A percentile compares a stretch with the other conserved stretches of the same genome.
Conservation (phyloP, 768 basidiomycete species). For the Naganishia vishniacii region DNA sequence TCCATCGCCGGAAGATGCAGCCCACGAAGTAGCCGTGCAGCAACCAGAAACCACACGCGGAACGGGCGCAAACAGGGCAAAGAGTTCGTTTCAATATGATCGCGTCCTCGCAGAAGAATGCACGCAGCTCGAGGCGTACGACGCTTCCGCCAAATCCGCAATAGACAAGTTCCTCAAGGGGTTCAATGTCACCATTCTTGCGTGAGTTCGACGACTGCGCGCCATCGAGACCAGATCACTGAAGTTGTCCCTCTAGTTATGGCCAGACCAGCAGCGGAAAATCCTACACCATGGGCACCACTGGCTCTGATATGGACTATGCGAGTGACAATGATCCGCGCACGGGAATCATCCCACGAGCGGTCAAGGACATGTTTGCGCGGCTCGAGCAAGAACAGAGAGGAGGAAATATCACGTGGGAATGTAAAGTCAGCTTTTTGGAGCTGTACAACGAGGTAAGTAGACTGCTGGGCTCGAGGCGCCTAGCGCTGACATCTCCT, state of each 20-base stretch:
- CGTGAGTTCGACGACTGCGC: conserved; percentile 53
- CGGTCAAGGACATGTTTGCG: conserved; percentile 81
- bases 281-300: conserved; percentile 95
- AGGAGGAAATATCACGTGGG: conserved; percentile 63
- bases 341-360: conserved; percentile 93
- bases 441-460: conserved; percentile 87
- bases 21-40: conserved; percentile 37
- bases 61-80: conserved; percentile 56
- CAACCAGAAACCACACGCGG: conserved; percentile 54
- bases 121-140: conserved; percentile 79
- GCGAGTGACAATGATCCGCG: conserved; percentile 37
- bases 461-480: neutral
- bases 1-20: conserved; percentile 25
- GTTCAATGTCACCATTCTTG: conserved; percentile 95
- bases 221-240: neutral
- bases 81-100: conserved; percentile 86
- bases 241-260: neutral
- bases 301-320: conserved; percentile 75
- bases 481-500: neutral
- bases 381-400: conserved; percentile 64
- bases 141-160: conserved; percentile 67
- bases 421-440: conserved; percentile 67
- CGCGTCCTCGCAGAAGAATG: conserved; percentile 82
- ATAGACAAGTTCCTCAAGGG: conserved; percentile 58
- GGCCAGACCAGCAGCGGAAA: conserved; percentile 46